Evolutionary conservation across 257 asterid species (phyloP), one percentile per base, ranked within the genome.

Genomic region (Catharanthus roseus): DNA sequence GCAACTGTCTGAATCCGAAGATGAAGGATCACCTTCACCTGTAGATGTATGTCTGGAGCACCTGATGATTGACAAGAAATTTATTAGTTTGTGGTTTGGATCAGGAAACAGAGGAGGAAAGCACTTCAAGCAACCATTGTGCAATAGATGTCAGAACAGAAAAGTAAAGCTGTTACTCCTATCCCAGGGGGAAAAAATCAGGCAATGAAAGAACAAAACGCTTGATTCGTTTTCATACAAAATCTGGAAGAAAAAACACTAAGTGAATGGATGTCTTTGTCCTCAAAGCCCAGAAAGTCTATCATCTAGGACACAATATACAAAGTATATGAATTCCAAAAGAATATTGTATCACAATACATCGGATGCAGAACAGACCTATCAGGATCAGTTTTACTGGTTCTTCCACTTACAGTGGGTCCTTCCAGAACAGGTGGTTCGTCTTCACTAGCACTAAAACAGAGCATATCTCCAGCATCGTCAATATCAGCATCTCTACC

Each of bases 371-470:
- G 23, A n/a, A 38, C 75, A 47, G 15, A 88, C 95, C 91, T 84
- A 73, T 68, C 76, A 39, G 73, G 28, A 39, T 74, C 26, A 65
- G 73, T 33, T 53, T 63, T 76, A n/a, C 38, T 69, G 26, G 72
- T 68, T 68, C 65, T 75, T 21, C 67, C 85, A 10, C 65, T 75
- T 21, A 67, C 85, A 10, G 65, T 67, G 78, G 75, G 54, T 38
- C 68, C 72, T 72, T 77, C 82, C 68, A 77, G 57, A 55, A 50
- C 72, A 7, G 79, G 76, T 36, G 16, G 57, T 47, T 73, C 81
- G 71, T 78, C 86, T 49, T 79, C 84, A 72, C 76, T 62, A 29
- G 53, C 78, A 56, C 75, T 73, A 61, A 69, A 74, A 74, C 74
- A 70, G 51, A 69, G 75, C 61, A 68, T 53, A 56, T 73, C 84